Base-by-base conservation (phyloP, 305 asterid genomes). In the Fraxinus angustifolia region DNA sequence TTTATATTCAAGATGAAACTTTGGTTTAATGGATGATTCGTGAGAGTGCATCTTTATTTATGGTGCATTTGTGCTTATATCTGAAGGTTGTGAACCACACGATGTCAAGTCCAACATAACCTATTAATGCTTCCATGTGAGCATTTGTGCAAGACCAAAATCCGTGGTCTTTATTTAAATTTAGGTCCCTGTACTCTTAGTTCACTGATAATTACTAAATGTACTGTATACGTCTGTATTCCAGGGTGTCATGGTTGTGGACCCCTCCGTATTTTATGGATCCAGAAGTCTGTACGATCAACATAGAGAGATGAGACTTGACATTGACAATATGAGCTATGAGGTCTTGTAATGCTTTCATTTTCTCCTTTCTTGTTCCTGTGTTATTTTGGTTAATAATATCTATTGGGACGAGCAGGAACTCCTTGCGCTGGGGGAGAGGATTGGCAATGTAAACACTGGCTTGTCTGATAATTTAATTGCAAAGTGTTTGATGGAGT, bases 361-460 rank as follows among this genome's bases (percentile, higher is more conserved):
- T 62, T 78, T 67, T 73, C 10, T 42, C 40, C 45, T 70, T 31
- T 33, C 11, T 33, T 16, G 30, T 33, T 70, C 45, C 75, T 6
- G 4, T 70, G 75, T 70, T 14, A 31, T 70, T 70, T 70, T 30
- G 40, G 75, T 70, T 31, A 70, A 38, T 21, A 77, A 76, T 58
- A 60, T 34, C 58, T 78, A 73, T 50, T 83, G 82, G 21, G 77
- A 19, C 82, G 76, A 68, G 31, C 90, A 94, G 97, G 98, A 94
- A 35, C 98, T 94, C 76, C 94, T 92, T 76, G 98, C 92, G n/a
- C 93, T 94, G 19, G 98, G 94, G 45, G 97, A 94, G 82, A 89
- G 95, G 82, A 94, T 94, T 58, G 98, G 98, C 81, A 90, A 78
- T 80, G 98, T 94, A 85, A 91, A 28, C 90, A 94, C 97, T 0